Evolutionary conservation across 768 basidiomycete species (phyloP), one percentile per base, ranked within the genome.

Genomic region (Hemileccinum rubropunctum): DNA sequence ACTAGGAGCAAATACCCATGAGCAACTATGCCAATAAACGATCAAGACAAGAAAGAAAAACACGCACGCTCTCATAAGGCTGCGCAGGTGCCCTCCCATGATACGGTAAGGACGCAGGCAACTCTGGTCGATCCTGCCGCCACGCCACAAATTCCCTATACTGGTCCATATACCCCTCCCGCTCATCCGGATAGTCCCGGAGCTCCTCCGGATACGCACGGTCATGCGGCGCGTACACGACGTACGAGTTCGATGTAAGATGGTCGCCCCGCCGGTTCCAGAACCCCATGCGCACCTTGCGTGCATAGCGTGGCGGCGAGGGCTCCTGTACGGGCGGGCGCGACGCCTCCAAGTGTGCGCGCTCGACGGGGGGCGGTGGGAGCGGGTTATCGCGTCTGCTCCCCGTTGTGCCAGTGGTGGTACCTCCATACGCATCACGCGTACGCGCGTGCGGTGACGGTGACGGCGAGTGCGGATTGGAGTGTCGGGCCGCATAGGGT

Each of bases 231-330:
- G 84, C 86, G 48, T 83, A 88, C 27, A 90, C 86, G 54, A 88
- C 72, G 57, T 70, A 83, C 41, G 75, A 74, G 17, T 71, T 66
- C 18, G 63, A 45, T 18, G 82, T 84, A 43, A 86, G 74, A 56
- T 87, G 80, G 61, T 90, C 88, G 0, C 88, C 88, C 2, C 86
- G 80, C n/a, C 76, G 61, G 56, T 90, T 90, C 88, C 88, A 90
- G 56, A 71, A 81, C 1, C 87, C 88, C 30, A 67, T 67, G 17
- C 86, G 82, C 9, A 72, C 45, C 50, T 73, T 69, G 52, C 52
- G 59, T 28, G 67, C 45, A 47, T 67, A 63, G 18, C 48, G 49
- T 15, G 64, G 52, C 12, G 70, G 71, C 39, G 67, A 61, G 8
- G 64, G 58, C 32, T 62, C 64, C 39, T 70, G 68, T 0, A 36